phyloP scores from a whole-genome alignment of 768 basidiomycete genomes.

The Termitomyces sp. region DNA sequence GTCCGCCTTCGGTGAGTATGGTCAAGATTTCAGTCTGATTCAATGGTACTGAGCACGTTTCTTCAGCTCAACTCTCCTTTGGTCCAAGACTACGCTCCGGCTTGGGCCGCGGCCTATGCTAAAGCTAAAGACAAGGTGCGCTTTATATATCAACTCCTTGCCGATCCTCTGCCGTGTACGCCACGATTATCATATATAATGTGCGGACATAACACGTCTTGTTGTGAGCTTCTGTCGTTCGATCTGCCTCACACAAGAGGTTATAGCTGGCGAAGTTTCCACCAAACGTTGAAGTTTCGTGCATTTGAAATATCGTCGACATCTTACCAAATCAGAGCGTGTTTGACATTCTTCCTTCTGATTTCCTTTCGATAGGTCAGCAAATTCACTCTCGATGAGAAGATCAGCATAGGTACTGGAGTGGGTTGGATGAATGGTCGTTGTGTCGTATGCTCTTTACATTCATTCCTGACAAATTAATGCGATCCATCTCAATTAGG shows the following conservation, averaged over 20 bases:
- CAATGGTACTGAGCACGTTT: not conserved
- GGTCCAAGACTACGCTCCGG: conserved; percentile 41
- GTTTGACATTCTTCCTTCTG: not conserved
- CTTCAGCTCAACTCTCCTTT: conserved; percentile 27
- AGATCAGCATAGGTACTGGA: conserved; percentile 60
- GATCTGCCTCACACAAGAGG: not conserved
- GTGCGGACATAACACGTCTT: not conserved
- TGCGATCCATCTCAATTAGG: conserved; percentile 19
- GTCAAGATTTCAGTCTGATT: not conserved
- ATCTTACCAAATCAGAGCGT: not conserved
- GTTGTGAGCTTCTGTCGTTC: not conserved
- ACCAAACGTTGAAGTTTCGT: not conserved
- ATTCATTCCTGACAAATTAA: not conserved
- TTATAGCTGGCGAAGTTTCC: not conserved
- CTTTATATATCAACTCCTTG: conserved; percentile 1
- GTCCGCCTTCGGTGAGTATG: conserved; percentile 47
- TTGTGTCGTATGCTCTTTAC: conserved; percentile 48
- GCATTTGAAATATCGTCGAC: not conserved
- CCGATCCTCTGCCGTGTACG: not conserved
- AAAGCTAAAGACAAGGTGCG: conserved; percentile 53
- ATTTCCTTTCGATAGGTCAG: conserved; percentile 30
- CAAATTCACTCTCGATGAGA: conserved; percentile 52
- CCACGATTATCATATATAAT: too few species aligned
- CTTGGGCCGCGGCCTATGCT: conserved; percentile 55
- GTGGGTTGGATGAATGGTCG: conserved; percentile 59